Evolutionary conservation across 2,329 filamentous ascomycete species (phyloP).

Genomic region (Claviceps fusiformis): DNA sequence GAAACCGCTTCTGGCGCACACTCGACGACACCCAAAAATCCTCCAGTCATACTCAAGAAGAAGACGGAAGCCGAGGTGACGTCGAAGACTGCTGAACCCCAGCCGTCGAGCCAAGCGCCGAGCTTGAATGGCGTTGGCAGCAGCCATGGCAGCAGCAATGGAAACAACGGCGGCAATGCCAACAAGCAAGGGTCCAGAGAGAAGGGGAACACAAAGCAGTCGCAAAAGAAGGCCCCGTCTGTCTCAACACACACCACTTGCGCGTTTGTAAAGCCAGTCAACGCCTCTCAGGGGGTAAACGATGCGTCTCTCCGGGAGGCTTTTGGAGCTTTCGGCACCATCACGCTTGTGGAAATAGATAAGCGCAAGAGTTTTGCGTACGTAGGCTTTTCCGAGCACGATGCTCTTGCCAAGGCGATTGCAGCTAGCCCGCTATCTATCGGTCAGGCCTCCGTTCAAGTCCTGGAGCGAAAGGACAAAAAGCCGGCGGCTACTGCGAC

Average conservation of each 20-base stretch:
- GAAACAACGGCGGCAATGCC: constrained; percentile 6
- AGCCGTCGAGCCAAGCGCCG: constrained; percentile 1
- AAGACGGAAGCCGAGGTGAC: constrained; percentile 19
- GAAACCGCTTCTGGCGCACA: constrained; percentile 15
- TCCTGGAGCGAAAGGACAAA: constrained; percentile 66
- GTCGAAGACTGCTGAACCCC: constrained; percentile 8
- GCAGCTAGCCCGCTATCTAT: constrained; percentile 69
- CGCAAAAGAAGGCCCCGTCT: constrained; percentile 20
- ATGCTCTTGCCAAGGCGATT: constrained; percentile 63
- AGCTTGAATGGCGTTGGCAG: constrained; percentile 4
- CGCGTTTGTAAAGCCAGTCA: constrained; percentile 70
- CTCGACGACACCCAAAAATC: constrained; percentile 15
- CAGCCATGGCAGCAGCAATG: constrained; percentile 1
- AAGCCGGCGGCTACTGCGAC: constrained; percentile 17
- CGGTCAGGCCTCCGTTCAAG: constrained; percentile 73
- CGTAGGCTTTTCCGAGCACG: constrained; percentile 68
- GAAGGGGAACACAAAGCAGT: constrained; percentile 11
- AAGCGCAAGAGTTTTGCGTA: constrained; percentile 92
- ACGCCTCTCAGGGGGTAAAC: constrained; percentile 82
- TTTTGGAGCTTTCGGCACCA: constrained; percentile 58
- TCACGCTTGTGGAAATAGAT: constrained; percentile 79
- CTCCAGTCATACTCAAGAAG: constrained; percentile 29
- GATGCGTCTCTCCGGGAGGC: constrained; percentile 65
- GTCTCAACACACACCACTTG: constrained; percentile 39
- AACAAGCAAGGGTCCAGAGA: constrained; percentile 7